These are phyloP conservation scores for Phoma sp. DNA, from an alignment of 2,329 filamentous ascomycete genomes.

Conservation along the genomic window DNA sequence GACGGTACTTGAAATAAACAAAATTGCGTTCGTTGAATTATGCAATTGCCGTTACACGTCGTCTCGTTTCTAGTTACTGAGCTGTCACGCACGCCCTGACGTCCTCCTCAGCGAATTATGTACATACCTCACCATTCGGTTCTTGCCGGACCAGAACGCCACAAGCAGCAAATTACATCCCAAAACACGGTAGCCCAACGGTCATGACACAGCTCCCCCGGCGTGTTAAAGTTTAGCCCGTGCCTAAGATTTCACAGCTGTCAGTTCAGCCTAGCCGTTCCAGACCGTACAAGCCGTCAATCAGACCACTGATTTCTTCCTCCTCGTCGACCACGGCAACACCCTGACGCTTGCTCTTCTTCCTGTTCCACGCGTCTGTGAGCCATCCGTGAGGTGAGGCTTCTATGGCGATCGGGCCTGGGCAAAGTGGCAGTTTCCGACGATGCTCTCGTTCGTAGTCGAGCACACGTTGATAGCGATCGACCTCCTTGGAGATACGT, in stretches of 20 bases:
- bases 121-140: background rate
- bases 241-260: conserved; percentile 3
- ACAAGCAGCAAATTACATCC: conserved; percentile 5
- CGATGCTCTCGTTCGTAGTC: conserved; percentile 33
- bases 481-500: conserved; percentile 29
- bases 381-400: conserved; percentile 32
- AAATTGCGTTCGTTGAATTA: background rate
- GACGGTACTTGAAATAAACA: background rate
- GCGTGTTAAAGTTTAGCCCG: conserved; percentile 15
- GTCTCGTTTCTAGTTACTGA: background rate
- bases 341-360: conserved; percentile 29
- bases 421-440: conserved; percentile 33
- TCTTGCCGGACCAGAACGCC: background rate
- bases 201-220: conserved; percentile 1
- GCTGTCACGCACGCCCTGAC: background rate
- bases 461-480: conserved; percentile 25
- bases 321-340: conserved; percentile 18
- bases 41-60: background rate
- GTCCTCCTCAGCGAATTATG: background rate
- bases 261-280: conserved; percentile 11
- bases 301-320: conserved; percentile 5
- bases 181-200: conserved; percentile 20
- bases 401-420: conserved; percentile 31
- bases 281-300: conserved; percentile 15
- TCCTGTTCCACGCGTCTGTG: conserved; percentile 26